A percentile compares a stretch with the other conserved stretches of the same genome.
Conservation (phyloP, 768 basidiomycete species). For the Boletus subparvulus region DNA sequence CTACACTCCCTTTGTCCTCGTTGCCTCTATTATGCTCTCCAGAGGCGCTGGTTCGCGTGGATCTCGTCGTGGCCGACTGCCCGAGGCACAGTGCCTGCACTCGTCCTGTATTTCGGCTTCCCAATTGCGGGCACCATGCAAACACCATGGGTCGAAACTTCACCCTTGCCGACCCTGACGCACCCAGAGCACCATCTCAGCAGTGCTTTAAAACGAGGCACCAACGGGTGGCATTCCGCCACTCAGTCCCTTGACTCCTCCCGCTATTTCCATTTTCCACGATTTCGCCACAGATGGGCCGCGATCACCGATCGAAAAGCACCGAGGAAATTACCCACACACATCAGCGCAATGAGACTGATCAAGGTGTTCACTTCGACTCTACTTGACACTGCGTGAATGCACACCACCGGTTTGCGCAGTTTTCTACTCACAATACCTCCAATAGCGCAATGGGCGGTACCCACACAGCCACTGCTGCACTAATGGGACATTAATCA, state of each 20-base stretch:
- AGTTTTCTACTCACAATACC: not conserved
- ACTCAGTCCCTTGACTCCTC: too few species aligned
- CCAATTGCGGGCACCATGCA: not conserved
- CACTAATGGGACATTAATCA: not conserved
- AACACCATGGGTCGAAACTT: too few species aligned
- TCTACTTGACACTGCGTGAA: not conserved
- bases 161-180: conserved; percentile 6
- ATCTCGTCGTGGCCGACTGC: not conserved
- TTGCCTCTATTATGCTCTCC: not conserved
- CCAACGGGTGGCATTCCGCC: too few species aligned
- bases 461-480: conserved; percentile 13
- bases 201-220: not conserved
- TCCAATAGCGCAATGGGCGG: conserved; percentile 1
- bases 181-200: not conserved
- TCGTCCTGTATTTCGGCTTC: not conserved
- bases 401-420: conserved; percentile 4
- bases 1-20: not conserved
- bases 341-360: conserved; percentile 1
- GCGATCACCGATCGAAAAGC: conserved; percentile 16
- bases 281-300: conserved; percentile 16
- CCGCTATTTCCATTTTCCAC: conserved; percentile 6
- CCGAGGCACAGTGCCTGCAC: too few species aligned
- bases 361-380: not conserved
- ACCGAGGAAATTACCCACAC: conserved; percentile 12
- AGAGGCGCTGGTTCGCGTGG: conserved; percentile 10